Evolutionary conservation across 2,329 filamentous ascomycete genomes (phyloP).

Genomic region (Paracamarosporium sp.): DNA sequence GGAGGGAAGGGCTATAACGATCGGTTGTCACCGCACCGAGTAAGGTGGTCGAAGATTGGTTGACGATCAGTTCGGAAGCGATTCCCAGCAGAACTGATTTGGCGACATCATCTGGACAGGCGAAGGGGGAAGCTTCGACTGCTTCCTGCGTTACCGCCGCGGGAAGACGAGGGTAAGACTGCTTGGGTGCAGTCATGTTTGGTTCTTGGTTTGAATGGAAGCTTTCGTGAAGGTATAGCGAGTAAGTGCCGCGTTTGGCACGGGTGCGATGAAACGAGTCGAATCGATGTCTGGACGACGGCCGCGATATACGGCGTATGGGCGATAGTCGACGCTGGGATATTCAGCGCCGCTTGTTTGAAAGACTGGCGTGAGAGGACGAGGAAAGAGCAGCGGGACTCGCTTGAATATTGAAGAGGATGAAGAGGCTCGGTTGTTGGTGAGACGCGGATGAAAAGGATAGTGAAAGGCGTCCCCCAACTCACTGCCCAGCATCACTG

Average conservation of each 20-base stretch:
- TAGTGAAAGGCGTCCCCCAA: background rate
- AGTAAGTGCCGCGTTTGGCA: background rate
- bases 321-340: background rate
- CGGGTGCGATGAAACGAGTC: background rate
- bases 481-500: background rate
- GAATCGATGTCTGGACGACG: too few relatives aligned
- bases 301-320: too few relatives aligned
- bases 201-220: background rate
- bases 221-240: background rate
- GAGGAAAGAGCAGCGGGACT: background rate
- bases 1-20: slow-evolving; percentile 36
- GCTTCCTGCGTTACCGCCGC: slow-evolving; percentile 22
- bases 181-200: background rate
- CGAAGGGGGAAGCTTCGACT: slow-evolving; percentile 11
- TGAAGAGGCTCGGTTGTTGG: background rate
- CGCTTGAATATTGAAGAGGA: background rate
- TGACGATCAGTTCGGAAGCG: slow-evolving; percentile 21
- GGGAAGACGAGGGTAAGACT: background rate
- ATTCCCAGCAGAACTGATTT: slow-evolving; percentile 17
- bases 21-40: slow-evolving; percentile 15
- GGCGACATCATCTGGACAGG: slow-evolving; percentile 20
- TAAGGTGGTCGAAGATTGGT: slow-evolving; percentile 16
- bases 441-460: background rate
- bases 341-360: background rate
- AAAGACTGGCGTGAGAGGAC: background rate